phyloP scores from a whole-genome alignment of 345 rosid genomes.

The Camelina hispida region DNA sequence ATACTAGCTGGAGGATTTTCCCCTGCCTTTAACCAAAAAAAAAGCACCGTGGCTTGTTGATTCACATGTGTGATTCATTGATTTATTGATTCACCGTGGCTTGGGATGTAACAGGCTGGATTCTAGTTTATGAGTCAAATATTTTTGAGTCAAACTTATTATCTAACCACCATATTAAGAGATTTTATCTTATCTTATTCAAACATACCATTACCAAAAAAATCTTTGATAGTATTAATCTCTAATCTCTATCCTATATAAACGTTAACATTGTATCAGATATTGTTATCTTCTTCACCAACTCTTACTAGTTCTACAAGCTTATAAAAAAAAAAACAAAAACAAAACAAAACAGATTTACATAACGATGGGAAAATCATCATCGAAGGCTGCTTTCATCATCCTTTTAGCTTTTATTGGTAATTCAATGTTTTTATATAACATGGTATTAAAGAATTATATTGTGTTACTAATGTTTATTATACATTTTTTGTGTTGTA shows the following conservation, averaged over 20 bases:
- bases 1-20: too few relatives aligned
- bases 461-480: background rate
- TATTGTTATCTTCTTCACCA: background rate
- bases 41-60: background rate
- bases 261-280: background rate
- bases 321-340: background rate
- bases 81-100: background rate
- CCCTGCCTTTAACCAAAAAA: too few relatives aligned
- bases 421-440: background rate
- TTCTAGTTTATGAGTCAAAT: background rate
- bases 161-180: too few relatives aligned
- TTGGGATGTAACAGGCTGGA: background rate
- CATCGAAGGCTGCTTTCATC: conserved; percentile 13
- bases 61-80: background rate
- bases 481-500: background rate
- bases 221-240: background rate
- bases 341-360: background rate
- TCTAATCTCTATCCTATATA: background rate
- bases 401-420: conserved; percentile 20
- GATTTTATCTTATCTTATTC: background rate
- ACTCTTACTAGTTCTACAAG: background rate
- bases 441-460: background rate
- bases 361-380: background rate
- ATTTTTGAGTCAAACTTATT: background rate
- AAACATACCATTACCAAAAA: background rate